Conservation (phyloP, 306 rosid species). For the Vicia faba region DNA sequence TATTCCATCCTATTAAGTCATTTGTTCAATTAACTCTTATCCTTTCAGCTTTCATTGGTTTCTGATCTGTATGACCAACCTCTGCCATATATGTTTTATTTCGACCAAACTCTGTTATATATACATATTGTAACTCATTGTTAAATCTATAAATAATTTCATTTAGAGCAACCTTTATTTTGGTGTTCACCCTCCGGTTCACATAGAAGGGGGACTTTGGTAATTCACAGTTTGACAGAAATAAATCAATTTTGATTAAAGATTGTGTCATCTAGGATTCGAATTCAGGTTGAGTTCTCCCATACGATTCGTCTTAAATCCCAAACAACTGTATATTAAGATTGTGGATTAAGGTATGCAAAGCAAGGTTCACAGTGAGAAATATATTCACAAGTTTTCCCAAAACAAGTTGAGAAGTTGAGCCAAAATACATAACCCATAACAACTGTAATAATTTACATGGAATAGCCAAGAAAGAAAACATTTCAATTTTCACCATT, state of each 20-base stretch:
- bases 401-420: constrained; percentile 21
- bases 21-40: background rate
- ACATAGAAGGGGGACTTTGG: no score
- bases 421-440: constrained; percentile 21
- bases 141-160: no score
- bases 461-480: constrained; percentile 26
- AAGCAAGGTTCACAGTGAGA: constrained; percentile 37
- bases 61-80: background rate
- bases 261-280: no score
- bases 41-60: background rate
- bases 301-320: no score
- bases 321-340: no score
- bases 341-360: constrained; percentile 26
- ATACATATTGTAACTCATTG: no score
- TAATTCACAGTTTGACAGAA: no score
- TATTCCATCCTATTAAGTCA: background rate
- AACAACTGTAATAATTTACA: constrained; percentile 44
- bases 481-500: constrained; percentile 25
- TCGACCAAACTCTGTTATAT: no score
- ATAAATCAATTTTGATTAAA: no score
- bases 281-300: no score
- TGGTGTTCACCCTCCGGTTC: no score
- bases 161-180: no score
- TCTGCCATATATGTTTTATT: background rate
- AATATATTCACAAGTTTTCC: constrained; percentile 47